A percentile compares a stretch with the other conserved stretches of the same genome.
These are phyloP conservation scores for Otatea glauca DNA, from an alignment of 176 grass and related monocot genomes.

Conservation along the genomic window DNA sequence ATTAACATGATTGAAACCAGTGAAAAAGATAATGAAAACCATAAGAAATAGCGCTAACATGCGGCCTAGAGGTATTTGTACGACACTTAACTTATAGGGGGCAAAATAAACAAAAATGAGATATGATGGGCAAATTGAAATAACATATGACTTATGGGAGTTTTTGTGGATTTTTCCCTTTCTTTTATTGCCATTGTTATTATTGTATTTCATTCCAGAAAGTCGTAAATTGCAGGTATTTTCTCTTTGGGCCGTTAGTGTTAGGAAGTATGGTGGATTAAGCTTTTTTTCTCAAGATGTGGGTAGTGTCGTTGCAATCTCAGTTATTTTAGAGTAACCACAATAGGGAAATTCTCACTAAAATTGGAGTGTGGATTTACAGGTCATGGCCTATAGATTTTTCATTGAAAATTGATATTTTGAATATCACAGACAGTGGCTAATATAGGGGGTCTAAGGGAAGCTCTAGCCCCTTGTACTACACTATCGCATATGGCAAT, in stretches of 20 bases:
- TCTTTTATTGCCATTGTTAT: slow-evolving; percentile 24
- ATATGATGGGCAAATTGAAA: too few species aligned
- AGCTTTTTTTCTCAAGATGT: slow-evolving; percentile 90
- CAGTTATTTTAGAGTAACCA: slow-evolving; percentile 55
- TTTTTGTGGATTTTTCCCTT: too few species aligned
- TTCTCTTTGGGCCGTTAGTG: slow-evolving; percentile 91
- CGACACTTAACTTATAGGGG: too few species aligned
- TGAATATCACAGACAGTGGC: background rate
- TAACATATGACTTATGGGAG: too few species aligned
- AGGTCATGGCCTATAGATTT: background rate
- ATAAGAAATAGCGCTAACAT: too few species aligned
- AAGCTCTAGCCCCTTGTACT: background rate
- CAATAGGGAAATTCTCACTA: background rate
- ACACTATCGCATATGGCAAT: background rate
- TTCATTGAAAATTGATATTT: slow-evolving; percentile 18
- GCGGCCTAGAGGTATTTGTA: too few species aligned
- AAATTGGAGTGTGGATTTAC: background rate
- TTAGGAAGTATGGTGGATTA: slow-evolving; percentile 78
- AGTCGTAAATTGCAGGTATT: slow-evolving; percentile 67
- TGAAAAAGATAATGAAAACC: too few species aligned
- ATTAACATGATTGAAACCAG: too few species aligned
- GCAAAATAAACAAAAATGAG: too few species aligned
- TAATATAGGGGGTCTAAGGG: background rate
- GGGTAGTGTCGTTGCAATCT: slow-evolving; percentile 73
- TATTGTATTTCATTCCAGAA: slow-evolving; percentile 38